A percentile compares a stretch with the other conserved stretches of the same genome.
These are phyloP conservation scores for Debaryomyces robertsiae DNA, from an alignment of 1,139 yeast genomes.

Conservation along the genomic window DNA sequence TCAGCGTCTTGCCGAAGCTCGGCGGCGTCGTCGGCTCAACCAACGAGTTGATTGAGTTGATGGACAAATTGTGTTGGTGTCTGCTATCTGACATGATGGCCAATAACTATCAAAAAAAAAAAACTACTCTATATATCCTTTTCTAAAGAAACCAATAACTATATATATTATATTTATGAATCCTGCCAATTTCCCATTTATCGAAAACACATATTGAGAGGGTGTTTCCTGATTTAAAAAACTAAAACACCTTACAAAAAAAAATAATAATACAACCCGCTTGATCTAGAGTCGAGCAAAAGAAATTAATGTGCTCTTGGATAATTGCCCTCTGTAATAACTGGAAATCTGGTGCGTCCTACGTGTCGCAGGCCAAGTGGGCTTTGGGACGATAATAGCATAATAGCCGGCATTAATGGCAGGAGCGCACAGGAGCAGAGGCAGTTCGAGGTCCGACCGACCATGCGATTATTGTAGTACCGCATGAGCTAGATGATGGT, in stretches of 20 bases:
- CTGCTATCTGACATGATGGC: conserved; percentile 9
- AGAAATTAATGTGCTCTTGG: conserved; percentile 7
- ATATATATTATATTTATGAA: conserved; percentile 9
- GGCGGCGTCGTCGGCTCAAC: conserved; percentile 49
- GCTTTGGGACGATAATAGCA: too few species aligned
- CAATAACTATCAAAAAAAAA: conserved; percentile 2
- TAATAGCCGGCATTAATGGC: too few species aligned
- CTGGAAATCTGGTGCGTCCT: conserved; percentile 10
- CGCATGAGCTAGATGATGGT: too few species aligned
- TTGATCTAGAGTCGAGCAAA: conserved; percentile 9
- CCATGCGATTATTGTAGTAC: too few species aligned
- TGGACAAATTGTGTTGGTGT: conserved; percentile 40
- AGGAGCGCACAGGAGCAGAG: too few species aligned
- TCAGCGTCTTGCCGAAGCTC: conserved; percentile 22
- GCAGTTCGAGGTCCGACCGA: too few species aligned
- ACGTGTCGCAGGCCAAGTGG: neutral
- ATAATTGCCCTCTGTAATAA: conserved; percentile 10
- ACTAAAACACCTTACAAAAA: conserved; percentile 10
- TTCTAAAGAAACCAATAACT: conserved; percentile 5
- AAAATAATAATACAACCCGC: conserved; percentile 2
- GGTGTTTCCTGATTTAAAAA: conserved; percentile 13
- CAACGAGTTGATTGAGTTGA: conserved; percentile 39
- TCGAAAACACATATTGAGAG: conserved; percentile 11
- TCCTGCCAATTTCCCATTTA: conserved; percentile 7
- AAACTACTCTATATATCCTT: conserved; percentile 5